These are phyloP conservation scores for Curvularia eragrostidis DNA, from an alignment of 2,329 filamentous ascomycete genomes.

Conservation along the genomic window DNA sequence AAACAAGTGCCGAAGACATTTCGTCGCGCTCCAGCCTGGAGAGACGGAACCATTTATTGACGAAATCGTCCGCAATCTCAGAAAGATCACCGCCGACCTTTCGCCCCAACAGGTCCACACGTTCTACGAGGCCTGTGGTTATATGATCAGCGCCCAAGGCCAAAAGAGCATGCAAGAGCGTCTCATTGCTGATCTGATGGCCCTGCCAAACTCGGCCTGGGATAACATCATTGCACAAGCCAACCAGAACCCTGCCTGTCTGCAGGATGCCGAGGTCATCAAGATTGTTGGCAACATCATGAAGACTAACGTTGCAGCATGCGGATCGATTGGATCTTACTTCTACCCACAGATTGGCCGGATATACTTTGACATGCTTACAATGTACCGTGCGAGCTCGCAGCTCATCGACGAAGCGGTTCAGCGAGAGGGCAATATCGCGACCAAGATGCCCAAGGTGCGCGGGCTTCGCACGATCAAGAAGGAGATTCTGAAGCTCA, in stretches of 20 bases:
- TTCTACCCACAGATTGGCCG: slow-evolving; percentile 98
- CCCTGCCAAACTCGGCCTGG: slow-evolving; percentile 91
- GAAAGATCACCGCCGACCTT: slow-evolving; percentile 93
- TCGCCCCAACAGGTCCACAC: slow-evolving; percentile 98
- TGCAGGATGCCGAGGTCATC: slow-evolving; percentile 93
- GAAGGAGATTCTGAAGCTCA: slow-evolving; percentile 98
- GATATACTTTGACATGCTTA: slow-evolving; percentile 98
- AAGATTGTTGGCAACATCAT: slow-evolving; percentile 99
- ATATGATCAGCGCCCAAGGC: slow-evolving; percentile 98
- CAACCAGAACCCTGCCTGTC: slow-evolving; percentile 80
- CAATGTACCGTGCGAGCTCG: slow-evolving; percentile 98
- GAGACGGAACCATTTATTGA: slow-evolving; percentile 97
- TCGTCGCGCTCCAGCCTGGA: slow-evolving; percentile 92
- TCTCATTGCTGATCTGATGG: slow-evolving; percentile 90
- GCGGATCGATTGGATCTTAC: slow-evolving; percentile 93
- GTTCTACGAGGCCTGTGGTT: slow-evolving; percentile 98
- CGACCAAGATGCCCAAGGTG: slow-evolving; percentile 96
- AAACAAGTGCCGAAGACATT: slow-evolving; percentile 95
- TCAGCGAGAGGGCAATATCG: slow-evolving; percentile 86
- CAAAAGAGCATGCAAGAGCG: slow-evolving; percentile 94
- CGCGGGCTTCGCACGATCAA: slow-evolving; percentile 96
- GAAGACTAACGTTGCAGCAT: slow-evolving; percentile 99
- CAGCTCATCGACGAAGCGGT: slow-evolving; percentile 94
- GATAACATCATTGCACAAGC: slow-evolving; percentile 91
- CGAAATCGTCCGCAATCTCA: slow-evolving; percentile 94